Conservation (phyloP, 192 early-diverging fungal genomes). For the Rhizophagus clarus region DNA sequence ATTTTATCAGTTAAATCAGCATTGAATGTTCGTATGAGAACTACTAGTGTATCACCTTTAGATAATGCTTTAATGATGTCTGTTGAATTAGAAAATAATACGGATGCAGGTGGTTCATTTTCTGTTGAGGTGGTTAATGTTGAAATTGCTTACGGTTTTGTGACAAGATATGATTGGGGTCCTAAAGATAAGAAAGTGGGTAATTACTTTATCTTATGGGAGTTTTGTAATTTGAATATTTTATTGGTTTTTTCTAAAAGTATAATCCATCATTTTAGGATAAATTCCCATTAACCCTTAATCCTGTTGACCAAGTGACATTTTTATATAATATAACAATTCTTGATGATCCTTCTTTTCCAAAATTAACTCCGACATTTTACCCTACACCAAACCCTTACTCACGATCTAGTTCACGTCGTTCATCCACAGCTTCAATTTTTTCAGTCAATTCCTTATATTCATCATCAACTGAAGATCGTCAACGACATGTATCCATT, state of each 20-base stretch:
- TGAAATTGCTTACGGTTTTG: constrained; percentile 55
- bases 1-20: constrained; percentile 54
- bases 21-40: constrained; percentile 60
- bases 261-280: constrained; percentile 11
- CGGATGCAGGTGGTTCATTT: constrained; percentile 54
- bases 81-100: constrained; percentile 62
- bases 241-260: neutral
- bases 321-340: constrained; percentile 59
- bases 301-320: constrained; percentile 57
- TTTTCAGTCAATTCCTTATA: neutral
- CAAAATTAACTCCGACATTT: constrained; percentile 12
- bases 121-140: constrained; percentile 51
- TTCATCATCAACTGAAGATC: constrained; percentile 25
- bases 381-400: constrained; percentile 12
- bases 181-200: constrained; percentile 44
- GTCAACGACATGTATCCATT: constrained; percentile 54
- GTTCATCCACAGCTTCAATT: constrained; percentile 24
- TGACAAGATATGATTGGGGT: constrained; percentile 42
- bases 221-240: neutral
- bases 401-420: constrained; percentile 8
- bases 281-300: constrained; percentile 48
- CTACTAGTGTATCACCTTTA: constrained; percentile 56
- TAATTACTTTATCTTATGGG: constrained; percentile 15
- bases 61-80: constrained; percentile 67
- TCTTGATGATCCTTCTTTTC: constrained; percentile 47